These are phyloP conservation scores for Pleurozium schreberi DNA, from an alignment of 225 moss, liverwort and hornwort species.

Conservation along the genomic window DNA sequence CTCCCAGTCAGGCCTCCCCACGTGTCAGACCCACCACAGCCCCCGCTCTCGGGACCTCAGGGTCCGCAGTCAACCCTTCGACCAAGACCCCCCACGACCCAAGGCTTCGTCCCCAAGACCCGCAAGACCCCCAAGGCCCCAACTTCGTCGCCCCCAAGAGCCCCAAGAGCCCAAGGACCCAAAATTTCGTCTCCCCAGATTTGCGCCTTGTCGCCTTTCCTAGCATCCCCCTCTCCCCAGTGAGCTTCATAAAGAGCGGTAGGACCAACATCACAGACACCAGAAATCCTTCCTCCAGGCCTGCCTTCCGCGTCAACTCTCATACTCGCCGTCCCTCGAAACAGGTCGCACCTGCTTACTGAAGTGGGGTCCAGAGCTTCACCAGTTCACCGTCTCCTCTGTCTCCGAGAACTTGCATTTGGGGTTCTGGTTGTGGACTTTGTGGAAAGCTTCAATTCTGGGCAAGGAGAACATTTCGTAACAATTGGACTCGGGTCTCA, in stretches of 20 bases:
- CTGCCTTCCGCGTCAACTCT: conserved; percentile 1
- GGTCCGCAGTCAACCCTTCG: background rate
- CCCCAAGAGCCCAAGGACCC: background rate
- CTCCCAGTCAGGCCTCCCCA: background rate
- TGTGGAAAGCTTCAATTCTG: background rate
- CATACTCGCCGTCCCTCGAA: background rate
- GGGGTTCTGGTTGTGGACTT: background rate
- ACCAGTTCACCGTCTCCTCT: background rate
- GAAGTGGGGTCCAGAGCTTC: conserved; percentile 3
- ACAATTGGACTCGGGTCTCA: background rate
- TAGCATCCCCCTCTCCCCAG: background rate
- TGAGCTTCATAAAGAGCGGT: background rate
- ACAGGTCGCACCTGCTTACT: background rate
- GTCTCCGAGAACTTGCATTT: background rate
- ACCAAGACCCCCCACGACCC: background rate
- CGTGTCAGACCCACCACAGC: background rate
- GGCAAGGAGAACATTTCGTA: background rate
- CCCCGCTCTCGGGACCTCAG: background rate
- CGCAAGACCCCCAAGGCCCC: background rate
- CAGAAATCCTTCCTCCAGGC: background rate
- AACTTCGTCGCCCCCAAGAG: background rate
- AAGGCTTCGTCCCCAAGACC: background rate
- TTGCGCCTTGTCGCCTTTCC: background rate
- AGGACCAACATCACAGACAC: background rate
- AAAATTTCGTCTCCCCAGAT: background rate